phyloP scores from a whole-genome alignment of 257 asterid genomes.

The Scutellaria barbata region DNA sequence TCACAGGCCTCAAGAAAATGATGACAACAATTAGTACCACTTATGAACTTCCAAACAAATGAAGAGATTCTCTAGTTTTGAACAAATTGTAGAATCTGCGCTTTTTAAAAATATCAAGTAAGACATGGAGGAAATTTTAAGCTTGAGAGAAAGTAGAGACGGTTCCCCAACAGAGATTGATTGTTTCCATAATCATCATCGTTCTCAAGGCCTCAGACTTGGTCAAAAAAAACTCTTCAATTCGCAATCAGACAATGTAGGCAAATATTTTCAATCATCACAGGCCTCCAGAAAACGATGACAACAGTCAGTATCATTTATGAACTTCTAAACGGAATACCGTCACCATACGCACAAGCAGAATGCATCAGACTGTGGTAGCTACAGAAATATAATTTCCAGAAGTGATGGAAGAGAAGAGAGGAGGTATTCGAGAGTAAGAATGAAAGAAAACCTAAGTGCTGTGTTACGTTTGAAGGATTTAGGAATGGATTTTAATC shows the following conservation, averaged over 20 bases:
- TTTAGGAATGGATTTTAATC: too few relatives aligned
- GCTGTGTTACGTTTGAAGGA: too few relatives aligned
- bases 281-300: slow-evolving; percentile 31
- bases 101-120: too few relatives aligned
- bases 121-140: background rate
- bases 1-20: slow-evolving; percentile 43
- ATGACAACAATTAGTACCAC: background rate
- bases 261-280: slow-evolving; percentile 48
- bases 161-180: background rate
- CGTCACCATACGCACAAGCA: too few relatives aligned
- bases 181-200: background rate
- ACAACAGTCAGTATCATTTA: background rate
- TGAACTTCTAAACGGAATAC: background rate
- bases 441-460: background rate
- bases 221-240: slow-evolving; percentile 24
- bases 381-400: background rate
- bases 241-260: slow-evolving; percentile 55
- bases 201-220: slow-evolving; percentile 38
- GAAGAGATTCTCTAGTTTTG: background rate
- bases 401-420: background rate
- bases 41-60: background rate
- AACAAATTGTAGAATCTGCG: background rate
- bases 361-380: background rate
- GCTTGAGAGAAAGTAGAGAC: background rate
- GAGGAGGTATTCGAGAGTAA: background rate